phyloP scores from a whole-genome alignment of 129 eudicot species.

The Flaveria ramosissima region DNA sequence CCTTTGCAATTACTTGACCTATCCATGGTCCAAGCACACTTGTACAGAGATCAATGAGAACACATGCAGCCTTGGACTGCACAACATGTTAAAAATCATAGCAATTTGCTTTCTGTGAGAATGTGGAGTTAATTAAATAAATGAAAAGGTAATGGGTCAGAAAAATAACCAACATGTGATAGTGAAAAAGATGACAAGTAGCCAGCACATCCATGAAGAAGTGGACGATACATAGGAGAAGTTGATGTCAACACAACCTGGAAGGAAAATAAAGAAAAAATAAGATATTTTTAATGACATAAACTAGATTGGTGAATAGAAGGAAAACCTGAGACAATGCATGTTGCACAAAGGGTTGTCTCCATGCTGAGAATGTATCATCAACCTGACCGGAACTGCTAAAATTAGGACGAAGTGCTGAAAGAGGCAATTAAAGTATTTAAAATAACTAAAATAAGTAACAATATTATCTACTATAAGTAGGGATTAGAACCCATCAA shows the following conservation, averaged over 20 bases:
- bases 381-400: constrained; percentile 62
- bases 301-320: constrained; percentile 12
- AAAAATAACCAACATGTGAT: constrained; percentile 71
- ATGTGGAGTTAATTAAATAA: background rate
- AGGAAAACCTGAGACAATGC: constrained; percentile 78
- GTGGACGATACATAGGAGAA: constrained; percentile 67
- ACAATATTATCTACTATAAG: background rate
- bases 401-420: constrained; percentile 94
- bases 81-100: constrained; percentile 19
- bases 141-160: background rate
- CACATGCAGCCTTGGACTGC: constrained; percentile 90
- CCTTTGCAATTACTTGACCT: constrained; percentile 89
- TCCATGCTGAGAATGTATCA: constrained; percentile 86
- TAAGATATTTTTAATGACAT: background rate
- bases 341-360: constrained; percentile 82
- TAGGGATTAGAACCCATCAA: constrained; percentile 1
- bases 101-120: constrained; percentile 6
- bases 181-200: constrained; percentile 90
- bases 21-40: constrained; percentile 94
- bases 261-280: background rate
- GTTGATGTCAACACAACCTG: constrained; percentile 86
- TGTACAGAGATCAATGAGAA: constrained; percentile 88
- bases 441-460: background rate
- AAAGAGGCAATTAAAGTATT: constrained; percentile 23
- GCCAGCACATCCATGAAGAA: constrained; percentile 96